Base-by-base conservation (phyloP, 208 protist species). In the Leishmania major region DNA sequence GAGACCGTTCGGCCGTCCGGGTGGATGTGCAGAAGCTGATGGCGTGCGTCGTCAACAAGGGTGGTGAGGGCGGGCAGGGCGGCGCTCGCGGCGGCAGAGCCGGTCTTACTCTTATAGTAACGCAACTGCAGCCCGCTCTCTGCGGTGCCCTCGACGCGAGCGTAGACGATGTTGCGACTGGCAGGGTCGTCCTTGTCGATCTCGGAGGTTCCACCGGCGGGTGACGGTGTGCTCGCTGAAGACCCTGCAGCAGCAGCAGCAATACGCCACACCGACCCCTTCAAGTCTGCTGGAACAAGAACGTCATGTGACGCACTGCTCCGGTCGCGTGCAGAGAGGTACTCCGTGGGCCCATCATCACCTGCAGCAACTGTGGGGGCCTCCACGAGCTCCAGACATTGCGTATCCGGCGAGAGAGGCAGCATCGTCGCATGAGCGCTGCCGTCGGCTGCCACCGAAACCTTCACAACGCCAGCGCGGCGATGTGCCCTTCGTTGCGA, bases 1-100 rank as follows among this genome's bases (percentile, higher is more conserved):
- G 45, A 78, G 37, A 87, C 75, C 17, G 77, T 77, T 6, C 19
- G 55, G 8, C 73, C 67, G 71, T 81, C 75, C 11, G 77, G 25
- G 31, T 84, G 75, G 49, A 78, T 22, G 47, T 82, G 74, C 40
- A 91, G 57, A 6, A 91, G 81, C 75, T 91, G 84, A 59, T 91
- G 88, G 11, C 81, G 84, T 43, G 64, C 80, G 55, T 76, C 83
- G 19, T 91, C 85, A n/a, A 89, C 64, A n/a, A 89, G 64, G 64
- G 87, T 62, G 57, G 64, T 57, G 49, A 28, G 17, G 59, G 49
- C 47, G 25, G 31, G 7, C n/a, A 28, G n/a, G 35, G 19, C 78
- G n/a, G 45, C 55, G 2, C 15, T 75, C 49, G 66, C 60, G 13
- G 62, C 8, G 25, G 82, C 28, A 17, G 76, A 31, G 13, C 17